Evolutionary conservation across 352 stramenopile species (phyloP).

Genomic region (Pythium sukuiense): DNA sequence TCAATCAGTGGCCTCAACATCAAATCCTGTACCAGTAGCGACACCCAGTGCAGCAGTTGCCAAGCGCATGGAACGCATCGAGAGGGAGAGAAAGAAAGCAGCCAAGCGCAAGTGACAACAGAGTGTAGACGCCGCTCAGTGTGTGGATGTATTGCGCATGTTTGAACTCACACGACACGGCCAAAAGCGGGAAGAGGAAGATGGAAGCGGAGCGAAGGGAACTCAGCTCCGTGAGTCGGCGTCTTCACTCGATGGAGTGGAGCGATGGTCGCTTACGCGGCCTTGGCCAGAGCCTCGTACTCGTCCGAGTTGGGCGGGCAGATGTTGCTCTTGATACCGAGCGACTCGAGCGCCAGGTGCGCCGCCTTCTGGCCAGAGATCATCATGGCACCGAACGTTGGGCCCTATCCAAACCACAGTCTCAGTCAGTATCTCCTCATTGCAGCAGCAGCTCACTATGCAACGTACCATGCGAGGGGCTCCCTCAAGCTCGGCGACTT

Average conservation of each 20-base stretch:
- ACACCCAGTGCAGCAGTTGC: conserved; percentile 5
- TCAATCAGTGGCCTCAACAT: not conserved
- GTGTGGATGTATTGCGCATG: conserved; percentile 1
- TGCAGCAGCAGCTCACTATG: not conserved
- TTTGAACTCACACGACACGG: not conserved
- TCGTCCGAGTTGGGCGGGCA: conserved; percentile 36
- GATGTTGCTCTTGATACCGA: conserved; percentile 62
- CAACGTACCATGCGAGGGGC: conserved; percentile 50
- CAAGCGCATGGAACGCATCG: conserved; percentile 25
- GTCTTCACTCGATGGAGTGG: not conserved
- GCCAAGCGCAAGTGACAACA: conserved; percentile 9
- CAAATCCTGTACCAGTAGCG: not conserved
- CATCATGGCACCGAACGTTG: conserved; percentile 68
- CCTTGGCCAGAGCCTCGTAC: conserved; percentile 38
- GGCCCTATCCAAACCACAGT: conserved; percentile 27
- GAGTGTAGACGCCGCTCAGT: not conserved
- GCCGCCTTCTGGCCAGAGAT: conserved; percentile 67
- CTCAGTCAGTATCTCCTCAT: not conserved
- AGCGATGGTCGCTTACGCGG: conserved; percentile 30
- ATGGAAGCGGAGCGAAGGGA: not conserved
- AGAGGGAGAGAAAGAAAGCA: conserved; percentile 23
- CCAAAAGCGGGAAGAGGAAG: not conserved
- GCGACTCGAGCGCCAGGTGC: conserved; percentile 55
- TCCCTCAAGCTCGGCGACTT: conserved; percentile 62
- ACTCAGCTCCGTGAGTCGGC: not conserved